Base-by-base conservation (phyloP, 352 stramenopile species). In the Phytophthora kernoviae region DNA sequence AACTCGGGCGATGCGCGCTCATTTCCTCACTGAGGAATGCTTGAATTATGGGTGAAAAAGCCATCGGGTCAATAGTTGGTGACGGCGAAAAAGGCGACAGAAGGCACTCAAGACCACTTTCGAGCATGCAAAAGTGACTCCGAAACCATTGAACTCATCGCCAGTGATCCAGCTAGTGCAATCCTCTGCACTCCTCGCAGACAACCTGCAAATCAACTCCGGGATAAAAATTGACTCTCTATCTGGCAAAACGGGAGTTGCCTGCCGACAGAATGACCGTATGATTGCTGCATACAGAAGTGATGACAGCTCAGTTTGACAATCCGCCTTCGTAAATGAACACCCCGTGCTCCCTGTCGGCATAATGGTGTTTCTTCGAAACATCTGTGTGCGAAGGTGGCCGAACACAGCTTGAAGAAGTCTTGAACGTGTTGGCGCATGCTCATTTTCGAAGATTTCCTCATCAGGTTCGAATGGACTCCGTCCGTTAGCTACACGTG, bases 101-200 rank as follows among this genome's bases (percentile, higher is more conserved):
- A 43, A 73, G 52, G 36, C 58, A 49, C 4, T 68, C 62, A 2
- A 62, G 36, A 21, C 57, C 49, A 46, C 36, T 54, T 46, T 88
- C 77, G 43, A 75, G 70, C 43, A 76, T 68, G 18, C 68, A 80
- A 39, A 88, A 20, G 66, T 45, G 12, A 88, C 63, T 7, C 79
- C 79, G 48, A 85, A 88, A 8, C 79, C 79, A 53, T 75, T 77
- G 12, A 87, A 55, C 22, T 77, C 77, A 18, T 69, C 65, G 17
- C 40, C 58, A 50, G 32, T 45, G 11, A 63, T 40, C 7, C 42
- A 56, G 17, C 46, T 51, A 22, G 70, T 62, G 11, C 47, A 58
- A 44, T 77, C 62, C 5, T 72, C 54, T 4, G 59, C 17, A 33
- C 33, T 56, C 41, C n/a, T 63, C 17, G 58, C 58, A 36, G 72